Conservation (phyloP, 345 rosid species). For the Eucalyptus leucophloia region DNA sequence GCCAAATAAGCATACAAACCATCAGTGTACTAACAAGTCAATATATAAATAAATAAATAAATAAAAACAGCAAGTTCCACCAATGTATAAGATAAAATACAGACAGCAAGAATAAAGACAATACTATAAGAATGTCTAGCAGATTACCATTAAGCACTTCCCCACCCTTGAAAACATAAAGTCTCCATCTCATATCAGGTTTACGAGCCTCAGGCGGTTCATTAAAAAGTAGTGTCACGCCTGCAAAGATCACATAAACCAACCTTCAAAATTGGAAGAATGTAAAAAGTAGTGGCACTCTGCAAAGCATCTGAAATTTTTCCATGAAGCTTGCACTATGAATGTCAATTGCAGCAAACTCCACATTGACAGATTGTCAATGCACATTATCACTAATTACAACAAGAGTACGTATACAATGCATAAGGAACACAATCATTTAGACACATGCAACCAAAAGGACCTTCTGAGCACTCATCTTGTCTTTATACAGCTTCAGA, state of each 20-base stretch:
- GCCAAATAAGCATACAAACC: not conserved
- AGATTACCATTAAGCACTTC: conserved; percentile 68
- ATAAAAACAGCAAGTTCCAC: not conserved
- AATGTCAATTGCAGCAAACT: not conserved
- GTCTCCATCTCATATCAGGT: conserved; percentile 84
- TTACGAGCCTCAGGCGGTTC: conserved; percentile 93
- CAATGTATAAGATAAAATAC: not conserved
- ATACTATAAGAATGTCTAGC: not conserved
- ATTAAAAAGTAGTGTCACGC: conserved; percentile 73
- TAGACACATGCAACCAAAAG: not conserved
- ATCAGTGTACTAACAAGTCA: not conserved
- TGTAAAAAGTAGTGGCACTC: not conserved
- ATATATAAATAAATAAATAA: not conserved
- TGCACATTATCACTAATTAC: not conserved
- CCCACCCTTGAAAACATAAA: conserved; percentile 82
- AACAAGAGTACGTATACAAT: not conserved
- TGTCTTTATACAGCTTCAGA: not conserved
- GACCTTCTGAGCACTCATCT: not conserved
- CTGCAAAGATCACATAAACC: conserved; percentile 11
- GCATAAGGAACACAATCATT: not conserved
- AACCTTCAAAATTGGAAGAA: not conserved
- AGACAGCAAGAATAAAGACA: not conserved
- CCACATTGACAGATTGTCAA: not conserved
- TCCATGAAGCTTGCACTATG: not conserved
- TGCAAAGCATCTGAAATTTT: not conserved